Evolutionary conservation across 2,329 filamentous ascomycete species (phyloP), one percentile per base, ranked within the genome.

Genomic region (Colletotrichum sp.): DNA sequence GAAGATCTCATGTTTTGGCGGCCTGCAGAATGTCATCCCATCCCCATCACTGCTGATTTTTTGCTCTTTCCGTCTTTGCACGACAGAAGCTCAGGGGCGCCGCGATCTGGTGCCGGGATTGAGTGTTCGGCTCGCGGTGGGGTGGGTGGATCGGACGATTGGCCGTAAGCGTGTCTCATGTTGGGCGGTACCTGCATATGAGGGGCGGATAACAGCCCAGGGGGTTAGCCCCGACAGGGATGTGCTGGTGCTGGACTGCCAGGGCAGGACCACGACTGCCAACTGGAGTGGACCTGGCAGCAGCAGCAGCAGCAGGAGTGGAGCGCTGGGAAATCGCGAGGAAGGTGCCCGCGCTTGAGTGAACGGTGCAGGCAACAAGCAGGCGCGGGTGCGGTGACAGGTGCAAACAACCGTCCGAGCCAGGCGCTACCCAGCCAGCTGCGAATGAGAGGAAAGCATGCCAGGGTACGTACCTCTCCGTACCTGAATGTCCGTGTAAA

Each of bases 121-220:
- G n/a, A 21, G 43, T 52, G 43, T 52, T 52, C 26, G 52, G 55
- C 70, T 26, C 58, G 36, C 13, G 38, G 69, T 64, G 55, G 69
- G 18, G 10, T 6, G 3, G 18, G 16, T 68, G 70, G 73, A 28
- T 43, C 61, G 6, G 13, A 26, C 52, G 67, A 77, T 77, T 77
- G 76, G 76, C 52, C 64, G 24, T 43, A 72, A 61, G 67, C 67
- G 61, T 71, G 76, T 77, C 71, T 77, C 76, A 77, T 66, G 57
- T 76, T 68, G 28, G 64, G 67, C 76, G 67, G 76, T 77, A 77
- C 76, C 76, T 77, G 76, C 76, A 76, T 76, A 60, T 43, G 57
- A 74, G 58, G 64, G 66, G 66, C 74, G 66, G 67, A 76, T 63
- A 52, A 30, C 76, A 48, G 18, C 18, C 18, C 38, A 76, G 70